Evolutionary conservation across 2,329 filamentous ascomycete genomes (phyloP).

Genomic region (Akanthomyces muscarius): DNA sequence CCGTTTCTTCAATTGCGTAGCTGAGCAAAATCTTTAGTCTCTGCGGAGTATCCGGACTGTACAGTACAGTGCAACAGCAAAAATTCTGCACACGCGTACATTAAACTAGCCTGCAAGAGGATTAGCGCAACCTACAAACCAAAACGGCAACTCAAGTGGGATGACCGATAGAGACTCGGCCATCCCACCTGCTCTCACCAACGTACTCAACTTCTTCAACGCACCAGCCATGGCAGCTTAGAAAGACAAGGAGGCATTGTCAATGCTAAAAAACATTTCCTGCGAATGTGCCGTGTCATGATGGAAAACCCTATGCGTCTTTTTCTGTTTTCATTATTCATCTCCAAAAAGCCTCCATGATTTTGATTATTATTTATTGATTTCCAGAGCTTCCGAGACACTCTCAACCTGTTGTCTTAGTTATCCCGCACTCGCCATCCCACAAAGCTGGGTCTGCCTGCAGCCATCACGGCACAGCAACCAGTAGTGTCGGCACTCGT

Average conservation of each 20-base stretch:
- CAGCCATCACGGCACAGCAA: neutral
- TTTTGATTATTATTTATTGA: neutral
- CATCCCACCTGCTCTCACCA: slow-evolving; percentile 10
- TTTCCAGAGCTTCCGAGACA: neutral
- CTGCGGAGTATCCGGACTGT: too few relatives aligned
- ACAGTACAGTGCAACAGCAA: too few relatives aligned
- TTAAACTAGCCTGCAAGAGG: neutral
- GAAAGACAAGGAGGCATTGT: slow-evolving; percentile 10
- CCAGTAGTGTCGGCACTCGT: neutral
- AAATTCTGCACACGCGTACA: too few relatives aligned
- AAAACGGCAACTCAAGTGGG: slow-evolving; percentile 13
- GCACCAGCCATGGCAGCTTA: slow-evolving; percentile 14
- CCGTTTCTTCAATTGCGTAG: too few relatives aligned
- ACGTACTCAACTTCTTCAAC: neutral
- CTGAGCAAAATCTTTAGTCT: too few relatives aligned
- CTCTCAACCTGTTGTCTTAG: neutral
- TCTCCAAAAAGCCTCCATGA: neutral
- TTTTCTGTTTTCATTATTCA: neutral
- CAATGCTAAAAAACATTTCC: slow-evolving; percentile 3
- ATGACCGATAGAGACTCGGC: slow-evolving; percentile 8
- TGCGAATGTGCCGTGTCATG: slow-evolving; percentile 2
- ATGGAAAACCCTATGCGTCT: neutral
- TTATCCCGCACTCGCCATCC: neutral
- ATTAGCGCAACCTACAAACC: neutral
- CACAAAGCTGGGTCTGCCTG: neutral